A percentile compares a stretch with the other conserved stretches of the same genome.
phyloP scores from a whole-genome alignment of 495 filamentous ascomycete genomes.

The Aspergillus leporis region DNA sequence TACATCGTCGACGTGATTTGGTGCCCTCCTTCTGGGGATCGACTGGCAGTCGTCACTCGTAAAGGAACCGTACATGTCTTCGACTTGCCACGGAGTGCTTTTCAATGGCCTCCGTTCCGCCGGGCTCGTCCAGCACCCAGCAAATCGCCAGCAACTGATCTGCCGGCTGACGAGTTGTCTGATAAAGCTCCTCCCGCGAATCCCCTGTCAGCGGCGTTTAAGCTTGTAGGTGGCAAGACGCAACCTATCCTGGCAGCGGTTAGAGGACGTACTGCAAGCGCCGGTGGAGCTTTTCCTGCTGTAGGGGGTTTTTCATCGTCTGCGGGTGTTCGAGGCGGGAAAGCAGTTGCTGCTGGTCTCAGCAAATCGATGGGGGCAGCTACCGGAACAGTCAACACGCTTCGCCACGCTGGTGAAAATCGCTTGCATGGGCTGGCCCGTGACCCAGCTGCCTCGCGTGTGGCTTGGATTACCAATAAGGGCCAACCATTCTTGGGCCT shows the following conservation, averaged over 20 bases:
- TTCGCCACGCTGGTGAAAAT: conserved; percentile 83
- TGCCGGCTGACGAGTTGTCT: conserved; percentile 40
- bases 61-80: conserved; percentile 92
- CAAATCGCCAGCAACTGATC: conserved; percentile 30
- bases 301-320: conserved; percentile 58
- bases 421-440: conserved; percentile 62
- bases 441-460: conserved; percentile 43
- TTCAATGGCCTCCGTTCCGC: conserved; percentile 85
- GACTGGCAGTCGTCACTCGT: conserved; percentile 82
- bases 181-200: conserved; percentile 57
- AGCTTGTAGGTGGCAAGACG: conserved; percentile 54
- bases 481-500: conserved; percentile 39
- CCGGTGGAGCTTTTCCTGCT: conserved; percentile 49
- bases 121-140: conserved; percentile 51
- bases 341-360: conserved; percentile 78
- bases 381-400: conserved; percentile 71
- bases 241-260: conserved; percentile 60
- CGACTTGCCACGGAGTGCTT: conserved; percentile 78
- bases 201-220: conserved; percentile 64
- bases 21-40: conserved; percentile 77
- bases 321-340: conserved; percentile 68
- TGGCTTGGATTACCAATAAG: conserved; percentile 41
- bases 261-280: conserved; percentile 49
- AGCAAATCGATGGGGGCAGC: conserved; percentile 82
- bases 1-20: conserved; percentile 88